Evolutionary conservation across 140 eudicot genomes (phyloP).

Genomic region (Flaveria floridana): DNA sequence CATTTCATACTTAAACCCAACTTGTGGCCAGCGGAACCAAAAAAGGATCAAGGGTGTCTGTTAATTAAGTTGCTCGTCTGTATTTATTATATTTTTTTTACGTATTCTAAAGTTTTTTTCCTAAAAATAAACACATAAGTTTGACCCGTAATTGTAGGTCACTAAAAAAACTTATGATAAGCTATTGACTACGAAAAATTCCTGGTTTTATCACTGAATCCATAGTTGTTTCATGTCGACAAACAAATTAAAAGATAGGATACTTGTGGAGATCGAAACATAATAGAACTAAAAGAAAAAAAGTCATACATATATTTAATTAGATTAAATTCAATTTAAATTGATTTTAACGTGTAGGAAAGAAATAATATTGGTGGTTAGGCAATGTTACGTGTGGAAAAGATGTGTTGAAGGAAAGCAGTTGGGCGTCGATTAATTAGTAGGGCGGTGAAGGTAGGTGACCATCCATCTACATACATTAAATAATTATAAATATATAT

Average conservation of each 20-base stretch:
- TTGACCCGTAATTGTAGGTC: too few species aligned
- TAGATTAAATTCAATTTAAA: neutral
- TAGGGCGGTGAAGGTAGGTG: slow-evolving; percentile 31
- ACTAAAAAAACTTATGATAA: too few species aligned
- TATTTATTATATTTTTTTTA: too few species aligned
- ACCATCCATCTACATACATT: slow-evolving; percentile 31
- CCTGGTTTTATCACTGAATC: too few species aligned
- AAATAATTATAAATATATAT: neutral
- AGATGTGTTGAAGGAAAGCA: neutral
- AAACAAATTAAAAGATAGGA: neutral
- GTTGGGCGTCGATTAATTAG: neutral
- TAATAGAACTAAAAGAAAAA: neutral
- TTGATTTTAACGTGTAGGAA: slow-evolving; percentile 19
- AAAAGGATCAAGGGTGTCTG: too few species aligned
- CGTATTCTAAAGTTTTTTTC: too few species aligned
- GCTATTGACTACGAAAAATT: too few species aligned
- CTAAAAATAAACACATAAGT: too few species aligned
- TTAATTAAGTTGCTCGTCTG: too few species aligned
- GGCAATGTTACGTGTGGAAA: slow-evolving; percentile 5
- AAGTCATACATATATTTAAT: neutral
- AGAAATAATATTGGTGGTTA: slow-evolving; percentile 16
- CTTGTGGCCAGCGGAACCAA: too few species aligned
- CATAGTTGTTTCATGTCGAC: neutral
- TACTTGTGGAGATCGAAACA: neutral
- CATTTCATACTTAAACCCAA: too few species aligned